Evolutionary conservation across 352 stramenopile genomes (phyloP), one percentile per base, ranked within the genome.

Genomic region (Globisporangium polare): DNA sequence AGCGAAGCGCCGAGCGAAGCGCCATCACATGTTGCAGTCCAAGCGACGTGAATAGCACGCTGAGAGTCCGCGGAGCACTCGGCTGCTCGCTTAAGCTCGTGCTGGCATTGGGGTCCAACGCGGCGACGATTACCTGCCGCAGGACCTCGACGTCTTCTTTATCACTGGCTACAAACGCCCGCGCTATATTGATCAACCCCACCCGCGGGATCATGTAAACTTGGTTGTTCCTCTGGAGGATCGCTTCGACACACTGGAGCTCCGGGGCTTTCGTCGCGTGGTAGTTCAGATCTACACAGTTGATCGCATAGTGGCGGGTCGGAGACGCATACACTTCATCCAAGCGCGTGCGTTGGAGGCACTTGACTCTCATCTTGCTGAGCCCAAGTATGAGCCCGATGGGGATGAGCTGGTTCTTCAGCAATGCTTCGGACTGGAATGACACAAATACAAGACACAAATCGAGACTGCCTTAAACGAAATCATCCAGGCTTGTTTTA

Each of bases 241-340:
- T 51, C 22, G 9, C 9, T 27, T 15, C 10, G 24, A 51, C 24
- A 10, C 22, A 51, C 13, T 51, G 45, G 45, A 51, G 45, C 45
- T 51, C 20, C 10, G 3, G 20, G 3, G 20, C 2, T 18, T 51
- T 51, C 3, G 24, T 51, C 3, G n/a, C 9, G 20, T 51, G 20
- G 22, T n/a, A 51, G 20, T 51, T 51, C 20, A 51, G 45, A 51
- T 27, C 45, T 22, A 26, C 15, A 5, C 18, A 46, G 18, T 12
- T 29, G 9, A 58, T 24, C 26, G 39, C 43, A 53, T 39, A 26
- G 7, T 9, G 33, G 45, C 70, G 75, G 75, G 35, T 63, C 42
- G 0, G 63, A 29, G 26, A 72, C 15, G 39, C 15, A n/a, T 45
- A 45, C 13, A 45, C 39, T 6, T 45, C 39, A 45, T 45, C 39